These are phyloP conservation scores for Rehmannia glutinosa DNA, from an alignment of 257 asterid genomes.

Conservation along the genomic window DNA sequence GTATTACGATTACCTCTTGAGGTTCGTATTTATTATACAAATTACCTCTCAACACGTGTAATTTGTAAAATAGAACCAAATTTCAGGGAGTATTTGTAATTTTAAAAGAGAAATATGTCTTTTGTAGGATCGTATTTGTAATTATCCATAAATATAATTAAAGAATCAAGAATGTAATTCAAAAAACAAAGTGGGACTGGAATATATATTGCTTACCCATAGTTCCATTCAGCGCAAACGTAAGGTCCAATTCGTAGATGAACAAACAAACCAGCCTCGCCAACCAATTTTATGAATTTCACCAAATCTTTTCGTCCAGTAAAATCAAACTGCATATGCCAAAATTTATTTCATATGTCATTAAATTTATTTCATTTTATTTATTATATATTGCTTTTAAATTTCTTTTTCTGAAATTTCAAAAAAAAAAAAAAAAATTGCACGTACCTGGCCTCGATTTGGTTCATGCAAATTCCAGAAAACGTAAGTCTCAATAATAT, in stretches of 20 bases:
- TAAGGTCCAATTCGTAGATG: conserved; percentile 64
- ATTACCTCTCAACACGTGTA: too few species aligned
- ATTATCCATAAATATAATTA: too few species aligned
- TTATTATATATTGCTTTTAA: too few species aligned
- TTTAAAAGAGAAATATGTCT: too few species aligned
- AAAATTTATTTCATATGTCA: conserved; percentile 1
- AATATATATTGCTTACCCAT: conserved; percentile 37
- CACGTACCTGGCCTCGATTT: conserved; percentile 42
- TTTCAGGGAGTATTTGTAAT: too few species aligned
- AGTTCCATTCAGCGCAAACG: conserved; percentile 75
- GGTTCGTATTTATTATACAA: too few species aligned
- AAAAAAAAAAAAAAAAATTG: too few species aligned
- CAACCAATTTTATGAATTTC: conserved; percentile 44
- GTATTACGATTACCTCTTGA: too few species aligned
- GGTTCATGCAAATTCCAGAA: conserved; percentile 72
- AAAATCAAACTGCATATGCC: conserved; percentile 45
- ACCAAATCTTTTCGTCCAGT: conserved; percentile 56
- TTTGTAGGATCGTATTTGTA: too few species aligned
- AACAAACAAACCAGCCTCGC: conserved; percentile 48
- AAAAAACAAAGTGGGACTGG: neutral
- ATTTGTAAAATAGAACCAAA: too few species aligned
- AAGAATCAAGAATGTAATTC: too few species aligned
- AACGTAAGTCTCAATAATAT: conserved; percentile 53
- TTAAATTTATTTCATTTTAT: neutral
- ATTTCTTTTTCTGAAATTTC: too few species aligned